Conservation (phyloP, 176 grass and related monocot species). For the Rhipidocladum racemiflorum region DNA sequence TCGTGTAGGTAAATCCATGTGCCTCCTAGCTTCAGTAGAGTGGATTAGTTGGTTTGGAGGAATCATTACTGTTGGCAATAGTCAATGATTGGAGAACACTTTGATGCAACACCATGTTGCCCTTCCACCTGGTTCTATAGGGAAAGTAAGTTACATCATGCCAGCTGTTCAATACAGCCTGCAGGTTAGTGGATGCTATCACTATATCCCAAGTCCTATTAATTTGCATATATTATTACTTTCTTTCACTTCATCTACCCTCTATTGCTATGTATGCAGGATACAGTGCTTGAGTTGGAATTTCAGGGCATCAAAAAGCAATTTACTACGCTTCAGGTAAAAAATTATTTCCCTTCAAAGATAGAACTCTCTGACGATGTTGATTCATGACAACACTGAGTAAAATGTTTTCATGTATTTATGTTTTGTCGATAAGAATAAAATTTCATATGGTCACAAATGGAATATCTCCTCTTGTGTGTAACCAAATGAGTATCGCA, state of each 20-base stretch:
- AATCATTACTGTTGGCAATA: not conserved
- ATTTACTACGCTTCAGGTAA: constrained; percentile 84
- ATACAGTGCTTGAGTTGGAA: constrained; percentile 77
- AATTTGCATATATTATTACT: not conserved
- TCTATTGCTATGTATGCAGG: constrained; percentile 47
- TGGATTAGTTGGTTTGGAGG: not conserved
- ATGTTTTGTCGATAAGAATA: too few relatives aligned
- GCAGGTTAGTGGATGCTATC: constrained; percentile 43
- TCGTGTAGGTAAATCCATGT: constrained; percentile 54
- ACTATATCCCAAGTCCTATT: not conserved
- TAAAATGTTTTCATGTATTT: too few relatives aligned
- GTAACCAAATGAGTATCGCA: too few relatives aligned
- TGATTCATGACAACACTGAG: too few relatives aligned
- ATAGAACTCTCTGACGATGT: not conserved
- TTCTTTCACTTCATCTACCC: constrained; percentile 1
- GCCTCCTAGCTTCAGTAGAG: not conserved
- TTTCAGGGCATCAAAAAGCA: constrained; percentile 84
- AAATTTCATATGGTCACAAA: too few relatives aligned
- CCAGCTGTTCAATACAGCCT: constrained; percentile 79
- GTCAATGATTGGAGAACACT: constrained; percentile 45
- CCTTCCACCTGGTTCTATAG: constrained; percentile 86
- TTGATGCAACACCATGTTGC: constrained; percentile 74
- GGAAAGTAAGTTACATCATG: constrained; percentile 64
- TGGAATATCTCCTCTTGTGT: too few relatives aligned
- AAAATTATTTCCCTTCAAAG: not conserved